A percentile compares a stretch with the other conserved stretches of the same genome.
Evolutionary conservation across 2,329 filamentous ascomycete genomes (phyloP).

Genomic region (Paraconiothyrium sp.): DNA sequence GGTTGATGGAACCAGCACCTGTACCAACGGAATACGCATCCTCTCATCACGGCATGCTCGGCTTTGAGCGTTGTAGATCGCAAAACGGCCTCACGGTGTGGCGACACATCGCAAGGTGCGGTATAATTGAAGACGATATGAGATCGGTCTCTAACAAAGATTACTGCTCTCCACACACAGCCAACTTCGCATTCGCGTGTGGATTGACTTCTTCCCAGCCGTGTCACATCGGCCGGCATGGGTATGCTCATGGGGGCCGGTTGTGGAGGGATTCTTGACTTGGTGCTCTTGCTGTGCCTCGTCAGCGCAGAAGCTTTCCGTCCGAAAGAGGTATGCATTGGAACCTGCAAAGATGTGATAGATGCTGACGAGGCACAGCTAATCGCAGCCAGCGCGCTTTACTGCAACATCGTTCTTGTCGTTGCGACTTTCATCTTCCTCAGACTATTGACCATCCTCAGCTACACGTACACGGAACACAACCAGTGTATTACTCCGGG

Average conservation of each 20-base stretch:
- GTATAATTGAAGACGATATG: not conserved
- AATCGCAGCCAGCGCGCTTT: not conserved
- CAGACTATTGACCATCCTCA: conserved; percentile 22
- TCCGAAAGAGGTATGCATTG: conserved; percentile 10
- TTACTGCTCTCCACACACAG: not conserved
- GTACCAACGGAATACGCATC: too few relatives aligned
- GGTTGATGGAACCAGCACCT: not conserved
- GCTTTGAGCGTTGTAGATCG: not conserved
- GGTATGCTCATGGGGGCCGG: conserved; percentile 28
- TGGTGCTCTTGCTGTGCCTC: conserved; percentile 17
- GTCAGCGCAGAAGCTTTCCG: conserved; percentile 4
- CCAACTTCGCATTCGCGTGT: conserved; percentile 11
- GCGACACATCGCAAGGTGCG: not conserved
- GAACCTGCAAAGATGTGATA: not conserved
- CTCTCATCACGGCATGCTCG: too few relatives aligned
- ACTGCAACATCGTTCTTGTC: conserved; percentile 20
- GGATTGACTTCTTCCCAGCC: not conserved
- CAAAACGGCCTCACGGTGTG: not conserved
- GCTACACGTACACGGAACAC: conserved; percentile 19
- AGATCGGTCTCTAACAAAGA: not conserved
- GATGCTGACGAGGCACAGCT: not conserved
- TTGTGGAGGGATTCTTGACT: conserved; percentile 24
- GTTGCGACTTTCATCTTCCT: conserved; percentile 22
- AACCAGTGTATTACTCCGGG: conserved; percentile 15
- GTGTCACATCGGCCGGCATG: conserved; percentile 12